Evolutionary conservation across 2,329 filamentous ascomycete species (phyloP).

Genomic region (Cercospora beticola): DNA sequence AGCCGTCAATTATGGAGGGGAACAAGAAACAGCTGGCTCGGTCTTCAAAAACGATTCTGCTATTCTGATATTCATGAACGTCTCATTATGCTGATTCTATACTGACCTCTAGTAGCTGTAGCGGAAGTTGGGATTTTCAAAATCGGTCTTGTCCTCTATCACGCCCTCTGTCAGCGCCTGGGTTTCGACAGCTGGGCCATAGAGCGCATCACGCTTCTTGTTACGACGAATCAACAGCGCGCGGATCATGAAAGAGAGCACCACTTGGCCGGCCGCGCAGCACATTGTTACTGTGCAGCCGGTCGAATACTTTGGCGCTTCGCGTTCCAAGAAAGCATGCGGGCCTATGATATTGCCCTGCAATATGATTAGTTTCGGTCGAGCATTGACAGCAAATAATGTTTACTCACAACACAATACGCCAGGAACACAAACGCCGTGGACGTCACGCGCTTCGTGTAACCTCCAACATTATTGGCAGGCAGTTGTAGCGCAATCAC

Average conservation of each 20-base stretch:
- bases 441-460: conserved; percentile 50
- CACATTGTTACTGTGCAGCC: conserved; percentile 54
- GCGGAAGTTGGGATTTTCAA: conserved; percentile 37
- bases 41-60: background rate
- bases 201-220: conserved; percentile 41
- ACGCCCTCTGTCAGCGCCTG: conserved; percentile 23
- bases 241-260: conserved; percentile 40
- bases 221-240: conserved; percentile 42
- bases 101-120: conserved; percentile 27
- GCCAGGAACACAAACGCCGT: conserved; percentile 51
- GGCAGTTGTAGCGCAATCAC: conserved; percentile 57
- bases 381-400: conserved; percentile 43
- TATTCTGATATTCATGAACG: background rate
- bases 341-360: conserved; percentile 50
- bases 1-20: background rate
- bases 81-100: background rate
- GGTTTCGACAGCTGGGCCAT: conserved; percentile 24
- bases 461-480: conserved; percentile 50
- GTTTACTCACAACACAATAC: conserved; percentile 34
- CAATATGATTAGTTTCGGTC: conserved; percentile 31
- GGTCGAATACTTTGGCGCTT: conserved; percentile 52
- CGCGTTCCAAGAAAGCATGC: conserved; percentile 48
- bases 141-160: conserved; percentile 43
- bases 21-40: background rate
- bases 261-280: conserved; percentile 47